Evolutionary conservation across 1,284 basidiomycete genomes (phyloP).

Genomic region (Phylloporus gajari): DNA sequence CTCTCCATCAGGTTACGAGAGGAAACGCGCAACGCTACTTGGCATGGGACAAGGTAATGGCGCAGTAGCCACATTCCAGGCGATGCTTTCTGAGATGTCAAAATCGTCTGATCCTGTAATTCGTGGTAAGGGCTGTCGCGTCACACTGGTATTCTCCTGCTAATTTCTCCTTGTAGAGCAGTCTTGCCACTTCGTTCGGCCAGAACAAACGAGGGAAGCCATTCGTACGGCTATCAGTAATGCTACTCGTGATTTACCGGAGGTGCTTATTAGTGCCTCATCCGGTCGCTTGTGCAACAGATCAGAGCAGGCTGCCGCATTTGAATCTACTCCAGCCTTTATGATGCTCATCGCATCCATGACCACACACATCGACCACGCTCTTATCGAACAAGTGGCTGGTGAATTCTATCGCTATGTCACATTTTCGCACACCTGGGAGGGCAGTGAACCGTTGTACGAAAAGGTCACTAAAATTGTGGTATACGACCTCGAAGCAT

Average conservation of each 20-base stretch:
- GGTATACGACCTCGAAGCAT: constrained; percentile 6
- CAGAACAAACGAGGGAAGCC: not conserved
- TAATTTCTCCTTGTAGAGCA: not conserved
- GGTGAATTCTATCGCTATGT: not conserved
- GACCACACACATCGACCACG: not conserved
- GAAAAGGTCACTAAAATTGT: not conserved
- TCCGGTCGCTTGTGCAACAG: constrained; percentile 17
- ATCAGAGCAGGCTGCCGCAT: constrained; percentile 1
- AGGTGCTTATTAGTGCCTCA: constrained; percentile 15
- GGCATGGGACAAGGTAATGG: not conserved
- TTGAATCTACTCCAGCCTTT: not conserved
- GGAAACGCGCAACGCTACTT: not conserved
- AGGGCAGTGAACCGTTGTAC: constrained; percentile 16
- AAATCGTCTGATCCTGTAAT: not conserved
- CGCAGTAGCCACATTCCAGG: not conserved
- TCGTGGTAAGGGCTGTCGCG: not conserved
- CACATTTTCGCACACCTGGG: not conserved
- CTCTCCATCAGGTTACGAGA: not conserved
- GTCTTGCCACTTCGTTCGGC: not conserved
- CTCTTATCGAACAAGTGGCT: not conserved
- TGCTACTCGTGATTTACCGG: constrained; percentile 9
- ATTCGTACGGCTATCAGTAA: constrained; percentile 1
- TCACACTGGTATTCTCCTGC: not conserved
- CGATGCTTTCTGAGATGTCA: not conserved
- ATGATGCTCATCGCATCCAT: not conserved